Evolutionary conservation across 257 asterid species (phyloP), one percentile per base, ranked within the genome.

Genomic region (Solanum etuberosum): DNA sequence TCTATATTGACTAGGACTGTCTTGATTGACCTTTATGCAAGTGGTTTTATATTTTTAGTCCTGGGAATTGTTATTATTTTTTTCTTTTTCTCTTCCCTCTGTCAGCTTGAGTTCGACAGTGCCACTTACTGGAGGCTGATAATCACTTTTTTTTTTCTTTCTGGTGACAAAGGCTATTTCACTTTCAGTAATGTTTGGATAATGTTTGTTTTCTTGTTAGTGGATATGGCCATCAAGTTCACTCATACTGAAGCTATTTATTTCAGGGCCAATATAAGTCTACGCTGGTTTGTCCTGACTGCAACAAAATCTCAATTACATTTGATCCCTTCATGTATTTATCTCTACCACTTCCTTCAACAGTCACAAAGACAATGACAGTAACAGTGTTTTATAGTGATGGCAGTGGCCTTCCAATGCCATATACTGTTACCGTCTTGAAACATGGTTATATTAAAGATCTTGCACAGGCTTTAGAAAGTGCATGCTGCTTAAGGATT

Each of bases 271-370:
- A 97, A 92, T 97, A 95, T 92, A 97, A 94, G 92, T 97, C 99
- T 23, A 97, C 99, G 6, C 88, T 97, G 92, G 96, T 96, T 83
- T 97, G 99, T 92, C 99, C 99, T 21, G 90, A 37, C 82, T 97
- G 99, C 91, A 85, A 88, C 89, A 95, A 97, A 92, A 93, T 97
- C 85, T 97, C 99, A 2, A 96, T 97, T 81, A 94, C 99, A 42
- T 97, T 95, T 88, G 99, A 97, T 89, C 99, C 99, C 81, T 97
- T 96, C 94, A 96, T 97, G 99, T 96, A 95, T 90, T 91, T 97
- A 89, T 94, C 99, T 10, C 86, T 97, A 92, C 99, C 99, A 37
- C 98, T 97, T 85, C 99, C 99, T 74, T 94, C 99, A 90, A 94
- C 96, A 35, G 98, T 94, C 86, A 95, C 96, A 85, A 90, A 98